Base-by-base conservation (phyloP, 2,329 filamentous ascomycete genomes). In the Zymoseptoria tritici region DNA sequence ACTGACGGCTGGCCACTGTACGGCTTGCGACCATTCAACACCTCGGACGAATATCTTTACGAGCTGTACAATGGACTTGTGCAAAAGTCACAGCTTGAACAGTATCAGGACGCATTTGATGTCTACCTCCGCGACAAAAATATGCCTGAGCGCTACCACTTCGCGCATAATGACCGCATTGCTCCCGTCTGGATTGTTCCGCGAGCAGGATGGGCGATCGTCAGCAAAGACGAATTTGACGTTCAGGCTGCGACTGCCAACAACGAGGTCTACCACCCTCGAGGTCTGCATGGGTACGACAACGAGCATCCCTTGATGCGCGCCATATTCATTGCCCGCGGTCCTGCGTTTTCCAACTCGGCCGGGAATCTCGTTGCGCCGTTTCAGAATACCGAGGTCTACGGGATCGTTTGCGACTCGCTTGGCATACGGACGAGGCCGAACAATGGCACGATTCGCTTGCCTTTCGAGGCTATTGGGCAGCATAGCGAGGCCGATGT, bases 311-410 rank as follows among this genome's bases (percentile, higher is more conserved):
- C 93, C 0, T 79, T 99, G 52, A 99, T 99, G 94, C 81, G 94
- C 49, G 93, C 94, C 0, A 95, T 99, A 51, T 99, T 99, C 68
- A 81, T 97, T 54, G 94, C 94, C 1, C 81, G 90, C 49, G 94
- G 94, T 0, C 94, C 94, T 3, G 92, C 93, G 0, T 99, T 99
- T 71, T 90, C 91, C 0, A 92, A 97, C 68, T 78, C 83, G 49
- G 85, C 89, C 0, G 92, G 94, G 67, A 95, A 89, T 73, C 83
- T 86, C 64, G 75, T 97, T 31, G 85, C 89, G 31, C 63, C 67
- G 1, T 97, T 97, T 73, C 92, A 97, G 83, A 97, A 97, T 65
- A 92, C 85, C 60, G 89, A 97, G 69, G 89, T 97, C 8, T 97
- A 97, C 77, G 96, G 96, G 70, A 90, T 97, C 63, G 76, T 97